These are phyloP conservation scores for Phytopythium montanum DNA, from an alignment of 352 stramenopile genomes.

Conservation along the genomic window DNA sequence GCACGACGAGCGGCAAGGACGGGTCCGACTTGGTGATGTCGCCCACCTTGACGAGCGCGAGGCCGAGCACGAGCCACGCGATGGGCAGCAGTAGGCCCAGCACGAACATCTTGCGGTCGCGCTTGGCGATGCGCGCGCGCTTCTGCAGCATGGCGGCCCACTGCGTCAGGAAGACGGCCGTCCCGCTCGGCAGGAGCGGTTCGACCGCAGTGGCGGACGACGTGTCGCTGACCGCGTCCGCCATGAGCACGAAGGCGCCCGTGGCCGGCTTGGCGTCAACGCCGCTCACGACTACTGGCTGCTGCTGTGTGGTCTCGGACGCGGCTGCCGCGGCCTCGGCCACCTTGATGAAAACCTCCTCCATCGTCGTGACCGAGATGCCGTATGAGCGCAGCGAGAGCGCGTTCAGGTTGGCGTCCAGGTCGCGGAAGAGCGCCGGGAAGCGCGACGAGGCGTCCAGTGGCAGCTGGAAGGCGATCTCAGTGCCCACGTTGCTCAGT, in stretches of 20 bases:
- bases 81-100: slow-evolving; percentile 72
- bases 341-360: slow-evolving; percentile 91
- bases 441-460: slow-evolving; percentile 54
- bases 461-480: slow-evolving; percentile 79
- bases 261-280: slow-evolving; percentile 27
- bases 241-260: slow-evolving; percentile 45
- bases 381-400: slow-evolving; percentile 61
- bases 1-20: neutral
- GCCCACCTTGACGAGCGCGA: slow-evolving; percentile 48
- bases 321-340: slow-evolving; percentile 28
- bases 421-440: slow-evolving; percentile 58
- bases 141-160: slow-evolving; percentile 88
- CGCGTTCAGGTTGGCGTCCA: slow-evolving; percentile 38
- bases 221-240: slow-evolving; percentile 45
- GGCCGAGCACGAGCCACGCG: slow-evolving; percentile 72
- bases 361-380: slow-evolving; percentile 89
- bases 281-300: slow-evolving; percentile 5
- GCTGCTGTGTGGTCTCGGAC: neutral
- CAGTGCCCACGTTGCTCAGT: slow-evolving; percentile 71
- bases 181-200: neutral
- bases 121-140: slow-evolving; percentile 84
- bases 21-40: slow-evolving; percentile 15
- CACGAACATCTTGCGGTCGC: slow-evolving; percentile 89
- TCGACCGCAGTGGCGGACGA: slow-evolving; percentile 12
- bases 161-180: slow-evolving; percentile 78